Evolutionary conservation across 2,329 filamentous ascomycete genomes (phyloP).

Genomic region (Plectosphaerella sp.): DNA sequence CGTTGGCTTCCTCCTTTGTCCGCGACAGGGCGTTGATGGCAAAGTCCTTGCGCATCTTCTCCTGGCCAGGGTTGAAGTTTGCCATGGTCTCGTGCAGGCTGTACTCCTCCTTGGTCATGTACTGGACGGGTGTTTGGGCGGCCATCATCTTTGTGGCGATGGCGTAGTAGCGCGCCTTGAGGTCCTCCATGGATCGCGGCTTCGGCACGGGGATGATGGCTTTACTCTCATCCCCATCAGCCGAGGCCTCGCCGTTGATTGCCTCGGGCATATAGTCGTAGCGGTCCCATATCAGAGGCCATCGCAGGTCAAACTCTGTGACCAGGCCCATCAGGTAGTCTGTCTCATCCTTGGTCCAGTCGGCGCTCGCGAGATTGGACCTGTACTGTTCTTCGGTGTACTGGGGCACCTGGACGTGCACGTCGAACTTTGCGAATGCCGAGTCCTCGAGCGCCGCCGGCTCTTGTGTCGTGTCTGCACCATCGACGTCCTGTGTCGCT

Average conservation of each 20-base stretch:
- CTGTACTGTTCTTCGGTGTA: conserved; percentile 89
- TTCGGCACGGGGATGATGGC: conserved; percentile 50
- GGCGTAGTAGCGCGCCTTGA: conserved; percentile 88
- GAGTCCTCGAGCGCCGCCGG: conserved; percentile 47
- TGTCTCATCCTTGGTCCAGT: conserved; percentile 92
- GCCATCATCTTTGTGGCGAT: conserved; percentile 81
- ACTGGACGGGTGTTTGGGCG: conserved; percentile 71
- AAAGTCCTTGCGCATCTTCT: conserved; percentile 78
- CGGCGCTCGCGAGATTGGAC: conserved; percentile 63
- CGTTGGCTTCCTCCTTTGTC: conserved; percentile 80
- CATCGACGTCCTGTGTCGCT: conserved; percentile 14
- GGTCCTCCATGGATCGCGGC: conserved; percentile 73
- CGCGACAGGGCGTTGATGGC: conserved; percentile 75
- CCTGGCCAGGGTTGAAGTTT: conserved; percentile 78
- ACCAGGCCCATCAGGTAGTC: conserved; percentile 80
- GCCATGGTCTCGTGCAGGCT: conserved; percentile 78
- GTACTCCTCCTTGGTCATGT: conserved; percentile 85
- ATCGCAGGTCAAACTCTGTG: conserved; percentile 78
- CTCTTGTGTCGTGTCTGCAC: conserved; percentile 11
- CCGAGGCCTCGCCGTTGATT: conserved; percentile 38
- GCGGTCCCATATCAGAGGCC: conserved; percentile 87
- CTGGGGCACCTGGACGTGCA: conserved; percentile 69
- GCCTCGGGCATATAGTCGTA: conserved; percentile 66
- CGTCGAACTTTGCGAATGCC: conserved; percentile 81
- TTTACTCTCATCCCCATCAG: conserved; percentile 41